Evolutionary conservation across 192 early-diverging fungal genomes (phyloP), one percentile per base, ranked within the genome.

Genomic region (Entomortierella lignicola): DNA sequence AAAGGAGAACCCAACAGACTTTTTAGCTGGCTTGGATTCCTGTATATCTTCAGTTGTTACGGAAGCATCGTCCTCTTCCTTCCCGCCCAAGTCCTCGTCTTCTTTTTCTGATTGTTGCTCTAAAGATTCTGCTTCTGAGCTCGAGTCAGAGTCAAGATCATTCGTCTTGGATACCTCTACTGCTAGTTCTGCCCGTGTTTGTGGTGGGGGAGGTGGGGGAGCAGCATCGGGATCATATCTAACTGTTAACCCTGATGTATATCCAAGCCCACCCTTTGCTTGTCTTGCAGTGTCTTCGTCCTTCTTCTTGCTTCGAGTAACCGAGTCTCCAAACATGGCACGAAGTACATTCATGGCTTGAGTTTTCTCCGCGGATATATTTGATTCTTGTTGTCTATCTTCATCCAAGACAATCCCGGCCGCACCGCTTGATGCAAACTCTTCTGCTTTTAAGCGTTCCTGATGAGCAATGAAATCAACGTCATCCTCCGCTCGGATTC

Each of bases 201-300:
- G 32, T 25, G 52, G 23, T 27, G 66, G 66, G 31, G 66, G 47
- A 27, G 74, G 66, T 23, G 75, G 63, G 18, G 75, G 75, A 0
- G 74, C 84, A 8, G 77, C 84, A 54, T 87, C 86, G 5, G 86
- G 86, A 71, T 87, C 86, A 58, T 81, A 87, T n/a, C 86, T 74
- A 42, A 80, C 75, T 18, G 66, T 71, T 32, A 71, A 52, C 7
- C 75, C 75, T 4, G 75, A 55, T 15, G 67, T 79, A 32, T 58
- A 79, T 2, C 75, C 75, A n/a, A 70, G 34, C 18, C 75, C 75
- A 30, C 75, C 75, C 55, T 64, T 79, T 17, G 65, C 65, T 26
- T 79, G 48, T 55, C 75, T 50, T 21, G 75, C 75, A 29, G 57
- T 52, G 27, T 79, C 75, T 25, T 79, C 75, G 12, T 79, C 75